Evolutionary conservation across 345 rosid genomes (phyloP), one percentile per base, ranked within the genome.

Genomic region (Euphorbia tirucalli): DNA sequence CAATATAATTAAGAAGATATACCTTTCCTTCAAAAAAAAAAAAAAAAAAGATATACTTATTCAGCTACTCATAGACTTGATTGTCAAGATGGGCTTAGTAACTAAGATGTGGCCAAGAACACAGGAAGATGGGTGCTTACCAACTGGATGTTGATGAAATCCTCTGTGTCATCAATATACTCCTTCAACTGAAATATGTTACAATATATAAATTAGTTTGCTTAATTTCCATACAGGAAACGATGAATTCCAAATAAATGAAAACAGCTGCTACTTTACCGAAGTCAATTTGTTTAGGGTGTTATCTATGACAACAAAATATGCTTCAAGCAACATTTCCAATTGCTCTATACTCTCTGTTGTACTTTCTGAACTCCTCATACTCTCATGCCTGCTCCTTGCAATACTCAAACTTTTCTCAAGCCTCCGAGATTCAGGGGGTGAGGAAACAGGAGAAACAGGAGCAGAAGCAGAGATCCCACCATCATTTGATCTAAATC

Each of bases 261-360:
- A 56, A 9, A 30, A 24, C 21, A 63, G 68, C 48, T 56, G 52
- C 16, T 48, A 25, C 60, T 39, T 49, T 89, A 95, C 99, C 81
- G 99, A 93, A 57, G 98, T 93, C 89, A 95, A 75, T 82, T 93
- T 95, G 87, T 93, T 95, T 48, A 95, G 81, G 73, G 97, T 88
- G 81, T 96, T 92, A 83, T 95, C 99, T 59, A 95, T 95, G 80
- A 89, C 89, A 35, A 95, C 99, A 84, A 95, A 95, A 71, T 95
- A 95, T 27, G 99, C 99, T 80, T 95, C 99, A 56, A 95, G 94
- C 85, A 95, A 85, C 99, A 95, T 95, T 84, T 95, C 99, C 31
- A 95, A 90, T 78, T 93, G 96, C 68, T 95, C 99, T 65, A 95
- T 90, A 65, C 83, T 93, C 71, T 87, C 96, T 6, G 88, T 85